A percentile compares a stretch with the other conserved stretches of the same genome.
Conservation (phyloP, 2,329 filamentous ascomycete genomes). For the Ophiostoma perfectum region DNA sequence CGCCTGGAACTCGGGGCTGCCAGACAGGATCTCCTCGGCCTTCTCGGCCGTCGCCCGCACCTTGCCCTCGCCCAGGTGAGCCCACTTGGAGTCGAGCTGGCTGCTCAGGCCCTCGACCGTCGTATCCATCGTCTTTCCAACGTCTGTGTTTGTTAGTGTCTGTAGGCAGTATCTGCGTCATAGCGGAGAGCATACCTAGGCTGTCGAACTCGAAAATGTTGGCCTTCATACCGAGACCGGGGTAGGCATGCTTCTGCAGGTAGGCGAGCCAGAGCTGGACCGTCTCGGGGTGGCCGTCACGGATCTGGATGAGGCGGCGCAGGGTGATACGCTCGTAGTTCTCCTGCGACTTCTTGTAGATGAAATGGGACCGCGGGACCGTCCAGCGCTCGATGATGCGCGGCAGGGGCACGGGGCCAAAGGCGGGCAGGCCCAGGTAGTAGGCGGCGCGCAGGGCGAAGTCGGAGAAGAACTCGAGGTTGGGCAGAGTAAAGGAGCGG, state of each 20-base stretch:
- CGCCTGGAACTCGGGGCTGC: constrained; percentile 14
- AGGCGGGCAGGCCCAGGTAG: constrained; percentile 80
- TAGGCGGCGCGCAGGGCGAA: constrained; percentile 93
- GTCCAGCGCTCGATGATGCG: constrained; percentile 91
- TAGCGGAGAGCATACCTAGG: constrained; percentile 33
- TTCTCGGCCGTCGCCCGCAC: constrained; percentile 47
- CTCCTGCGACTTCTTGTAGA: constrained; percentile 95
- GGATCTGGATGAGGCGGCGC: constrained; percentile 82
- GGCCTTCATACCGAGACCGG: constrained; percentile 98
- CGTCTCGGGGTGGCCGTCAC: constrained; percentile 81
- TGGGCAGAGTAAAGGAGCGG: constrained; percentile 82
- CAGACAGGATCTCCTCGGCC: constrained; percentile 51
- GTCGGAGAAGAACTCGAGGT: constrained; percentile 90
- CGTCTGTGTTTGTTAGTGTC: constrained; percentile 31
- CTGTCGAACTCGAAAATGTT: constrained; percentile 87
- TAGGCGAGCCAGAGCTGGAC: constrained; percentile 92
- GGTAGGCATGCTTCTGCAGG: constrained; percentile 83
- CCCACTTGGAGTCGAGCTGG: constrained; percentile 49
- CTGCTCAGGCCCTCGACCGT: constrained; percentile 40
- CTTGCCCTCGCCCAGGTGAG: constrained; percentile 50
- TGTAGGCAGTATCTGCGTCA: too few relatives aligned
- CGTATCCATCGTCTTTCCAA: constrained; percentile 49
- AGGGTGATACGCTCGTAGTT: constrained; percentile 93
- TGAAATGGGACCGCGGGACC: constrained; percentile 80
- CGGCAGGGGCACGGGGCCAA: constrained; percentile 79